Conservation (phyloP, 2,329 filamentous ascomycete species). For the Fusarium sp. region DNA sequence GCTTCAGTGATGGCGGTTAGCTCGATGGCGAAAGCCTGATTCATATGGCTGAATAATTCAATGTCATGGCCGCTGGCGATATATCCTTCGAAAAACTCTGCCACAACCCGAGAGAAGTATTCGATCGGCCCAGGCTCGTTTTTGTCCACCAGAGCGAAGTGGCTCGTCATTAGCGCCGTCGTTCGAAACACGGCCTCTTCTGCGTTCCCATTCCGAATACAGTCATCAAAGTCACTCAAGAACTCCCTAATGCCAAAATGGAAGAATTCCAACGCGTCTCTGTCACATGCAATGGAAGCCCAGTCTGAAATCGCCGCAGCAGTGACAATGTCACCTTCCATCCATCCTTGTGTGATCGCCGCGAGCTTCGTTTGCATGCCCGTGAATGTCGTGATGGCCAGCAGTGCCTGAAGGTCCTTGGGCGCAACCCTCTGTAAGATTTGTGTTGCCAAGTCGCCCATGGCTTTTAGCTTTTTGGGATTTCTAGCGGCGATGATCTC, state of each 20-base stretch:
- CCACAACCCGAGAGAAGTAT: not conserved
- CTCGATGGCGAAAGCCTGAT: not conserved
- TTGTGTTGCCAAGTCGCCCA: not conserved
- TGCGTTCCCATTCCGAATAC: not conserved
- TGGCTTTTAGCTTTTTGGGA: not conserved
- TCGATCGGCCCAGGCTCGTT: not conserved
- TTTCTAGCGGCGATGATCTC: not conserved
- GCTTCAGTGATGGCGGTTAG: not conserved
- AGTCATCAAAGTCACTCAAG: not conserved
- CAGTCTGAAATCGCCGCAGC: not conserved
- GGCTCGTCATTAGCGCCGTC: not conserved
- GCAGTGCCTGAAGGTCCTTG: not conserved
- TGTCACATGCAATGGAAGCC: not conserved
- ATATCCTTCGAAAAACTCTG: conserved; percentile 2
- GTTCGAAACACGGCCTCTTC: not conserved
- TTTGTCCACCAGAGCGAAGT: not conserved
- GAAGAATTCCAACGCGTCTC: not conserved
- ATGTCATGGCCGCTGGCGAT: not conserved
- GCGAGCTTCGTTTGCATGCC: not conserved
- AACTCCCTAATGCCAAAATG: conserved; percentile 1
- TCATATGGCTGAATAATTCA: not conserved
- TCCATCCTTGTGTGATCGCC: not conserved
- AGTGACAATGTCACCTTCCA: not conserved
- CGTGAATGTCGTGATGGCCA: not conserved
- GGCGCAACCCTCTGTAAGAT: not conserved